Evolutionary conservation across 2,329 filamentous ascomycete species (phyloP), one percentile per base, ranked within the genome.

Genomic region (Plectosphaerella cucumerina): DNA sequence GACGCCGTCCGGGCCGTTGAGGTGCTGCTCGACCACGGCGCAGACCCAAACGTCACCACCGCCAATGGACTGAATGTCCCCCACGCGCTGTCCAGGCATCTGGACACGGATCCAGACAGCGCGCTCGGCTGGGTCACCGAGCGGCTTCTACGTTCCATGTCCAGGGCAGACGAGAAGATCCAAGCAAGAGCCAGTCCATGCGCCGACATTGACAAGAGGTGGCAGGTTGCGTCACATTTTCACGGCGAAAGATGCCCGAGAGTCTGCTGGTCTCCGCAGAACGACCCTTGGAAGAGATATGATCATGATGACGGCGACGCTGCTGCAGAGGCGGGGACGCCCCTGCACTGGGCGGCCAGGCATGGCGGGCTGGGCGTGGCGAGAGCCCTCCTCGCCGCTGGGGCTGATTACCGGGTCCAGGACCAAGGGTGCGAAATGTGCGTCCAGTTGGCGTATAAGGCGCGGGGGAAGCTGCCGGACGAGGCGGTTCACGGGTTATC

Each of bases 41-140:
- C 60, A 4, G 54, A 59, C 44, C 50, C 58, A 9, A 8, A 49
- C 3, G 26, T 48, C 3, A 22, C 39, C 8, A 62, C 60, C 2
- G 48, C 51, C 17, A 61, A 64, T 47, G 61, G 62, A 5, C 59
- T 58, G 59, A 62, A 58, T 12, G 49, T 56, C n/a, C 47, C 65
- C 44, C 60, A 65, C 47, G 53, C 49, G 39, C 48, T 63, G 12
- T 53, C 59, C 5, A 26, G 11, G 9, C 44, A 22, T 18, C 26
- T 47, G 15, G 44, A 47, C 10, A 31, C 18, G 11, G 31, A 47
- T 33, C 18, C 31, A 9, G 21, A 47, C 18, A 47, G 44, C 12
- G 22, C 33, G 6, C 15, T 34, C 11, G 26, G 26, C 10, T 10
- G 34, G n/a, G 12, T 47, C 6, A 31, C 44, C 6, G 31, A 47